Evolutionary conservation across 768 basidiomycete genomes (phyloP), one percentile per base, ranked within the genome.

Genomic region (Bullera alba): DNA sequence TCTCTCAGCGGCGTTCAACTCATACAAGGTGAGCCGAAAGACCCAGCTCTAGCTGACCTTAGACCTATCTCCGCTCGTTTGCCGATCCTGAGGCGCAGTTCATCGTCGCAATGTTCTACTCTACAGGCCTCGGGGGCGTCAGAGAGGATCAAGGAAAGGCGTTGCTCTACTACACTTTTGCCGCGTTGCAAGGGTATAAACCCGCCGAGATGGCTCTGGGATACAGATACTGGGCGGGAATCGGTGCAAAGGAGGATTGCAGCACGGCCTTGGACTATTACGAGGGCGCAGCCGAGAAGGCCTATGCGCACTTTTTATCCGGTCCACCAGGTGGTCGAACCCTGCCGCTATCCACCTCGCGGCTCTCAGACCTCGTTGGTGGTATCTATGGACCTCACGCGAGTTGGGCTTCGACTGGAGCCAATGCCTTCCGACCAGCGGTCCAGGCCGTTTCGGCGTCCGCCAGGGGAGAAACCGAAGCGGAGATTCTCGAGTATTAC

Each of bases 361-460:
- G 84, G 4, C 75, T 97, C 2, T 93, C 92, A 1, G 95, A 97
- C 72, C 78, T 93, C 3, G 81, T 77, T 7, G 95, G 93, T 15
- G 95, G 95, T 5, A 81, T 87, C n/a, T 97, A 85, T 66, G 95
- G 95, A 2, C 86, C 86, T 15, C 91, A 93, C 42, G 89, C 93
- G 2, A 92, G 89, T 51, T 87, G 90, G 43, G 88, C 90, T 6
- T 92, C 88, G 0, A 90, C 89, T 0, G 88, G 87, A 1, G 51
- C 80, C 19, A 87, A 86, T 61, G 77, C 79, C 1, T 76, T 80
- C 29, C 77, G 82, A 48, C 80, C 90, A 14, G 84, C 85, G 15
- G 84, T 93, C 58, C 84, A 85, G 69, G 90, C 92, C 21, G 86
- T 84, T 16, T 72, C 83, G 27, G 84, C 89, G 26, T 81, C 82